Evolutionary conservation across 2,329 filamentous ascomycete species (phyloP), one percentile per base, ranked within the genome.

Genomic region (Metarhizium album): DNA sequence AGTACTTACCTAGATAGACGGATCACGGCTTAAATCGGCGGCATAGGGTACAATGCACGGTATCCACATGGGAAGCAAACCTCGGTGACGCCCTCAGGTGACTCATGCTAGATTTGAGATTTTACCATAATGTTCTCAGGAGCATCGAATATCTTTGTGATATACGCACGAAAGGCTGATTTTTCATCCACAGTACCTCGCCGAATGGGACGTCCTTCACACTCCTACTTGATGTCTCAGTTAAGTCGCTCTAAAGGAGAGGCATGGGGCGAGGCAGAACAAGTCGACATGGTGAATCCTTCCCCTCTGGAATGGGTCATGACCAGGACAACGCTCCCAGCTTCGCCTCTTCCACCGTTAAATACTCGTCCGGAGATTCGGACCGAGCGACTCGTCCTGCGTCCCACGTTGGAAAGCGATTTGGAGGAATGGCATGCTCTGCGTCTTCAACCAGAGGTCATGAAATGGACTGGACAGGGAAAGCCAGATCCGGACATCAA

Each of bases 391-490:
- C 70, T 86, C 20, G 59, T 78, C 24, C 63, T 86, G 48, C 70
- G 80, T 16, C 74, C 76, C 2, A 64, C 78, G 38, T 58, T 59
- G 1, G 62, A 70, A 18, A 66, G 71, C 2, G 81, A 86, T 61
- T 66, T 78, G 2, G 63, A 67, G 1, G 73, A 67, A 6, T 53
- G 82, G 16, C 67, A 79, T 54, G 64, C 65, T 22, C 67, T 87
- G 49, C 78, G 82, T 23, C 70, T 68, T 14, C 71, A 82, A 60
- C 71, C 74, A 4, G 79, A 82, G 56, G 78, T 83, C 45, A 86
- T 87, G 83, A 63, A 64, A 50, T 82, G 75, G 71, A 82, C 81
- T 49, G 49, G 54, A 3, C 55, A 60, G 55, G 73, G 71, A 52
- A 51, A 57, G 8, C 56, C 67, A 8, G 75, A 83, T 64, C 53